Percentiles rank a stretch among this genome's conserved stretches.
These are phyloP conservation scores for Citrus mangshanensis DNA, from an alignment of 345 rosid species.

Conservation along the genomic window DNA sequence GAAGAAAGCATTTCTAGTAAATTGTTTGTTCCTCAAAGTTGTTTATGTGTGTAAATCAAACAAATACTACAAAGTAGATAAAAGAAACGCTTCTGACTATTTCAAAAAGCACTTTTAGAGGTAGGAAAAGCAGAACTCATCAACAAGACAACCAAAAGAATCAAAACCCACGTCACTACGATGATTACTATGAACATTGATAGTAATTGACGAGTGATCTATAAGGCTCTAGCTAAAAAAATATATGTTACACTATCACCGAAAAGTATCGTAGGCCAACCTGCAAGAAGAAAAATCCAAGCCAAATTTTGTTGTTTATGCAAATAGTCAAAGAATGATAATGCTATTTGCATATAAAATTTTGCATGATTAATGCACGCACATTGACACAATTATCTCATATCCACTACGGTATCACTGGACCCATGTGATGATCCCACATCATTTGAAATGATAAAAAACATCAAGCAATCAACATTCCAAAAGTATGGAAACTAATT, in stretches of 20 bases:
- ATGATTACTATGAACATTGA: too few relatives aligned
- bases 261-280: background rate
- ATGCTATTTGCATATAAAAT: background rate
- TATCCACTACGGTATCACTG: background rate
- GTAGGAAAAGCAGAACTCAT: background rate
- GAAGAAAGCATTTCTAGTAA: background rate
- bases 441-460: too few relatives aligned
- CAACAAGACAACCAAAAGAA: background rate
- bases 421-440: background rate
- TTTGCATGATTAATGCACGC: background rate
- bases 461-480: background rate
- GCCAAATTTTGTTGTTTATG: background rate
- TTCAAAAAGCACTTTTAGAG: background rate
- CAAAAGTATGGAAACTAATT: background rate
- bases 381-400: background rate
- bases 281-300: background rate
- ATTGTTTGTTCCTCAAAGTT: background rate
- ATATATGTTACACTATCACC: background rate
- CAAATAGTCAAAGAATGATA: background rate
- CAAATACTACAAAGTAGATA: background rate
- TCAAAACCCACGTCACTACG: background rate
- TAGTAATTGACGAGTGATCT: background rate
- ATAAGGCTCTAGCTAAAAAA: background rate
- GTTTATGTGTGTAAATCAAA: background rate
- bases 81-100: background rate